Evolutionary conservation across 1,284 basidiomycete species (phyloP), one percentile per base, ranked within the genome.

Genomic region (Ceratobasidium sp.): DNA sequence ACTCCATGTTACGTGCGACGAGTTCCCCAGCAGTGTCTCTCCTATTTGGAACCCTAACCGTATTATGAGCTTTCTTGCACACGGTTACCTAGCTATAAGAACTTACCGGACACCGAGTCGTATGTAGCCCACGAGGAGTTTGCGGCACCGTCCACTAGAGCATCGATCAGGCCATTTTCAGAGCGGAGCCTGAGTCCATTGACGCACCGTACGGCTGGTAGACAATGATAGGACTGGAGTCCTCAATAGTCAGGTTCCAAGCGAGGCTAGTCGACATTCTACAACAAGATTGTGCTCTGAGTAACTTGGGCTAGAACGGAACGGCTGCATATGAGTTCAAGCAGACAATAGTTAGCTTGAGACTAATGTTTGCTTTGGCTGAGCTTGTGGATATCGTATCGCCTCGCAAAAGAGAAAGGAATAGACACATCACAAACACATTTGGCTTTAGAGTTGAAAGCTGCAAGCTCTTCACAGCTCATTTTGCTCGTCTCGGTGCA

Each of bases 1-100:
- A 20, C 25, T 60, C 57, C 57, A 60, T 3, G 57, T 60, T 47
- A 60, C n/a, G 29, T 60, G 57, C 5, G 57, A 60, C 15, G 57
- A 60, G 22, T 60, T 32, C 20, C 43, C 57, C 0, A 47, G 43
- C 12, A 45, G 57, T 0, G 57, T 34, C 20, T 20, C 20, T 20
- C 57, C 57, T 15, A 3, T 15, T 15, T 45, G 43, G 22, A 45
- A 45, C 15, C 6, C 22, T 22, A 45, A 45, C 43, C 17, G 22
- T 15, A 22, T 22, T 5, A n/a, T 45, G 43, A 22, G 17, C 3
- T 5, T 22, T 17, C 22, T 5, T 4, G 15, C 5, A 45, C 15
- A n/a, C n/a, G n/a, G n/a, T n/a, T n/a, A n/a, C 13, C 22, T 45
- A 22, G 22, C 17, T 3, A 5, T n/a, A 3, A 22, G 17, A 15